Evolutionary conservation across 176 grass and related monocot genomes (phyloP).

Genomic region (Aegilops umbellulata): DNA sequence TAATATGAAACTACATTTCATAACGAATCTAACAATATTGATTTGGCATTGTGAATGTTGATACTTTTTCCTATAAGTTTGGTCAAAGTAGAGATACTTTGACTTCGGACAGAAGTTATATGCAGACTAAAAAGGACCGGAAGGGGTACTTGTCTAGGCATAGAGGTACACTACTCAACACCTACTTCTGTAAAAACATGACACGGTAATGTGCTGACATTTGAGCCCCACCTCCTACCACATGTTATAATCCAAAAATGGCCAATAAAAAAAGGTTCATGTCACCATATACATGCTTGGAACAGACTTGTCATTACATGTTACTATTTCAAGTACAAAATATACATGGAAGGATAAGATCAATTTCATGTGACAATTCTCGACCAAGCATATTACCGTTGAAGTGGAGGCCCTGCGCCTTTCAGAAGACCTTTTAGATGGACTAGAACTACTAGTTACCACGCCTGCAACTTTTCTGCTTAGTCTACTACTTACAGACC

Average conservation of each 20-base stretch:
- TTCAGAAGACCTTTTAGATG: conserved; percentile 76
- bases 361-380: not conserved
- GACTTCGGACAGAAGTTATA: too few species aligned
- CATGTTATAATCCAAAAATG: not conserved
- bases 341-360: not conserved
- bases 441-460: conserved; percentile 51
- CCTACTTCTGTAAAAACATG: not conserved
- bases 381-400: conserved; percentile 44
- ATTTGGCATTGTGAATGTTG: too few species aligned
- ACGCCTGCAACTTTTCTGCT: conserved; percentile 69
- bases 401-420: conserved; percentile 67
- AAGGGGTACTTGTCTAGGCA: not conserved
- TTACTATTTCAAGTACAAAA: not conserved
- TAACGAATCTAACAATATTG: too few species aligned
- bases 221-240: conserved; percentile 6
- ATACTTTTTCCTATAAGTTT: too few species aligned
- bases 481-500: conserved; percentile 55
- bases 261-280: not conserved
- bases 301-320: not conserved
- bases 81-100: too few species aligned
- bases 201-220: not conserved
- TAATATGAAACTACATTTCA: too few species aligned
- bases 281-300: not conserved
- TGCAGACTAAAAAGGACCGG: too few species aligned
- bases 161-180: not conserved